Conservation (phyloP, 805 yeast genomes). For the Ogataea corticis region DNA sequence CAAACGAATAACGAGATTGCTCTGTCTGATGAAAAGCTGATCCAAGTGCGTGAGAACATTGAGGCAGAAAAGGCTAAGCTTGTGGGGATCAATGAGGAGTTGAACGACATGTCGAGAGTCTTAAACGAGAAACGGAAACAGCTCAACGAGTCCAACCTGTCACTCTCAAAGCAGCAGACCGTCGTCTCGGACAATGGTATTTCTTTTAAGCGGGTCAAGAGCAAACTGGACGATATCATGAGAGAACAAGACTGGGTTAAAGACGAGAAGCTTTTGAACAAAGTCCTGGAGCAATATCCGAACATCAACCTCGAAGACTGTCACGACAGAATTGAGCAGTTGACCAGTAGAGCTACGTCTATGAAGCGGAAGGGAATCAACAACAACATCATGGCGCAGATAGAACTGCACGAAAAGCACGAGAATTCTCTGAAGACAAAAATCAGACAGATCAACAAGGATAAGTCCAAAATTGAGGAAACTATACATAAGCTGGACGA, state of each 20-base stretch:
- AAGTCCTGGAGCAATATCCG: slow-evolving; percentile 60
- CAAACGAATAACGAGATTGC: slow-evolving; percentile 29
- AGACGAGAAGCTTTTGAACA: slow-evolving; percentile 58
- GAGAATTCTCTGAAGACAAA: slow-evolving; percentile 73
- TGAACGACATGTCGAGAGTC: slow-evolving; percentile 54
- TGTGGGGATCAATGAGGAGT: slow-evolving; percentile 74
- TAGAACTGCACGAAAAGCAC: slow-evolving; percentile 87
- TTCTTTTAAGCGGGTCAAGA: slow-evolving; percentile 29
- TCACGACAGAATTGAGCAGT: slow-evolving; percentile 53
- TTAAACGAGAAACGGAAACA: slow-evolving; percentile 45
- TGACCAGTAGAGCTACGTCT: slow-evolving; percentile 59
- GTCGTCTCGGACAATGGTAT: slow-evolving; percentile 42
- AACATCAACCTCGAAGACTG: slow-evolving; percentile 64
- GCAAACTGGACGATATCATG: slow-evolving; percentile 46
- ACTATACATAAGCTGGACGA: slow-evolving; percentile 82
- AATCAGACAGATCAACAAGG: slow-evolving; percentile 86
- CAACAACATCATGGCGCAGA: slow-evolving; percentile 84
- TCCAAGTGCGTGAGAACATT: slow-evolving; percentile 35
- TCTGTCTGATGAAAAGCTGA: slow-evolving; percentile 30
- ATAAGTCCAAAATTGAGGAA: slow-evolving; percentile 84
- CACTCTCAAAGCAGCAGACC: slow-evolving; percentile 55
- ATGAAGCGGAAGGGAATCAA: slow-evolving; percentile 79
- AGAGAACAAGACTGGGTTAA: slow-evolving; percentile 70
- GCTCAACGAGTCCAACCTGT: slow-evolving; percentile 49
- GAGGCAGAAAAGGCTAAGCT: slow-evolving; percentile 60